Conservation (phyloP, 2,329 filamentous ascomycete genomes). For the Juglanconis oblonga region DNA sequence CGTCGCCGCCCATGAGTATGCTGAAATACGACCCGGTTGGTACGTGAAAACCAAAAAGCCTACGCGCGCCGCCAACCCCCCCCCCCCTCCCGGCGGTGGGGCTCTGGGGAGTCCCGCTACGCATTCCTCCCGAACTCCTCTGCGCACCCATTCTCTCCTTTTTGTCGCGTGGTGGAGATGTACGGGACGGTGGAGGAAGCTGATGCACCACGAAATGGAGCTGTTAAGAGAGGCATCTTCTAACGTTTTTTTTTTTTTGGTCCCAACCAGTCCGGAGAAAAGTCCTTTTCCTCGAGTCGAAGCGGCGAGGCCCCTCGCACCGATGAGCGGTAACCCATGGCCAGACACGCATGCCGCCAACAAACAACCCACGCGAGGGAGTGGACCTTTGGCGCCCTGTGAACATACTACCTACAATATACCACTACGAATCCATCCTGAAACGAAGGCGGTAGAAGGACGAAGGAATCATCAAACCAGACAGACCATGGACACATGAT, state of each 20-base stretch:
- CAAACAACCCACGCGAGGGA: background rate
- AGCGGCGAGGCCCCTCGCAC: conserved; percentile 57
- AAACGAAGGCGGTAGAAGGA: too few species aligned
- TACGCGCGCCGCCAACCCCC: background rate
- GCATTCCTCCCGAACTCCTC: too few species aligned
- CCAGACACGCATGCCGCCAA: background rate
- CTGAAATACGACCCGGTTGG: conserved; percentile 97
- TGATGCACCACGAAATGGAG: background rate
- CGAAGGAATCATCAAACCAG: too few species aligned
- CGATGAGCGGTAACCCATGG: background rate
- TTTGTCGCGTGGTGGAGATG: background rate
- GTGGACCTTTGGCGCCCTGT: background rate
- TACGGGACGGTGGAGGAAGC: background rate
- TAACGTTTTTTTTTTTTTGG: background rate
- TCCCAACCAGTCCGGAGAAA: conserved; percentile 76
- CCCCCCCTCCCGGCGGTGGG: background rate
- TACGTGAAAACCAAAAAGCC: conserved; percentile 41
- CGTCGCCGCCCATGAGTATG: conserved; percentile 85
- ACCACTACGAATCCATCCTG: background rate
- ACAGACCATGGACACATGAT: too few species aligned
- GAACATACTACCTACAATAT: background rate
- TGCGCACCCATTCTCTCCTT: background rate
- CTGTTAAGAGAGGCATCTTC: background rate
- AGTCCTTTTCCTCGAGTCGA: conserved; percentile 92
- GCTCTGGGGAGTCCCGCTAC: background rate